phyloP scores from a whole-genome alignment of 176 grass and related monocot species.

The Themeda triandra region DNA sequence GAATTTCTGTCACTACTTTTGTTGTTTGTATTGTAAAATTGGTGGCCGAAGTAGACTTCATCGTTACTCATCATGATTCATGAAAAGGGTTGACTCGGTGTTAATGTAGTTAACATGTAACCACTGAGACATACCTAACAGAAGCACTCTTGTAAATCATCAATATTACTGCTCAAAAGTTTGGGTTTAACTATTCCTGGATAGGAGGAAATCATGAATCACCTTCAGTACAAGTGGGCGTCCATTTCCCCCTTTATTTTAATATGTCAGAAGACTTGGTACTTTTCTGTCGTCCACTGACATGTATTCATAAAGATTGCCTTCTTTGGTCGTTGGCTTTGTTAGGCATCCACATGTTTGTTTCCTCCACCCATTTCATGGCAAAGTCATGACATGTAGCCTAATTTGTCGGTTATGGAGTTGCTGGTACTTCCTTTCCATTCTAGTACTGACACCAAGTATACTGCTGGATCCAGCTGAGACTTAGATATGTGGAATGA shows the following conservation, averaged over 20 bases:
- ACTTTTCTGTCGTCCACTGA: background rate
- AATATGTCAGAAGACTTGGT: background rate
- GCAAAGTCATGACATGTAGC: background rate
- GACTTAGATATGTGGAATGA: background rate
- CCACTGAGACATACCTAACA: background rate
- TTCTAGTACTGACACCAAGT: background rate
- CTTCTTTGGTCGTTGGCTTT: background rate
- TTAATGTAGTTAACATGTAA: background rate
- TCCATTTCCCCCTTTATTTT: background rate
- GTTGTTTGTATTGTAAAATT: background rate
- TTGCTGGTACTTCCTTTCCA: background rate
- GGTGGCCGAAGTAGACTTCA: background rate
- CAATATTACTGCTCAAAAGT: background rate
- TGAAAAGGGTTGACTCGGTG: background rate
- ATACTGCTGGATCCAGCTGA: background rate
- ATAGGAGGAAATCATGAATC: background rate
- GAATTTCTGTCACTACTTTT: background rate
- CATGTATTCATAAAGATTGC: background rate
- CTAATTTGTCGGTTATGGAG: background rate
- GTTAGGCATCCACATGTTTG: background rate
- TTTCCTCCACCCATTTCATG: background rate
- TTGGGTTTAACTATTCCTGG: background rate
- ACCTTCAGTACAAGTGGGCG: background rate
- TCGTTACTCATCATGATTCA: background rate
- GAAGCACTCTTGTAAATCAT: background rate